Base-by-base conservation (phyloP, 148 eudicot species). In the Talinum fruticosum region DNA sequence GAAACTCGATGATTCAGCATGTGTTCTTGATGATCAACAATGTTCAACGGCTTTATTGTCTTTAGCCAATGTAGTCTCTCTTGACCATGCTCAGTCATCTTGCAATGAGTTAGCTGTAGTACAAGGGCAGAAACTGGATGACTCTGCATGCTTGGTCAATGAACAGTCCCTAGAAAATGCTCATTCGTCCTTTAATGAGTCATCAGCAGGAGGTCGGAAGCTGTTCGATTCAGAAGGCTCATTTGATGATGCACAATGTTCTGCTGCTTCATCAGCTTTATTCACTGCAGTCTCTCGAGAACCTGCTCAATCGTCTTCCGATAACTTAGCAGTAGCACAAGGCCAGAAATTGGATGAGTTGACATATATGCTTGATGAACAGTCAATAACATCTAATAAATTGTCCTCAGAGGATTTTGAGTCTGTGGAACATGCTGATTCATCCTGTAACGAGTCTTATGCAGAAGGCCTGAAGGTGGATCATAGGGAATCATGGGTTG, bases 291-390 rank as follows among this genome's bases (percentile, higher is more conserved):
- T n/a, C 45, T 75, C 69, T n/a, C 41, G 35, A 68, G 69, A 54
- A 59, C 70, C 41, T 71, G 76, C 75, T 62, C 28, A 37, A 37
- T 62, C 70, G 61, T 28, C 75, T 33, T 71, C 61, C 54, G 28
- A 41, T 59, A 28, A 38, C 19, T 36, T 14, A 68, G 45, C 28
- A 7, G 47, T 45, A 36, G 26, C 23, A 37, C 41, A 47, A 12
- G 23, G 71, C 21, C 33, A 76, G 66, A 71, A 32, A 28, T 41
- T 68, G 15, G 28, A 65, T 35, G 69, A 37, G 34, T 76, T 78
- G 13, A 76, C 54, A 65, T 65, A 69, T 73, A 71, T 66, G 75
- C 80, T 66, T 32, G 29, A 76, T 54, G 78, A 82, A 72, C 81
- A 34, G 24, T 76, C 83, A 13, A 36, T 80, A 36, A 15, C 82